Base-by-base conservation (phyloP, 306 rosid genomes). In the Parietaria judaica region DNA sequence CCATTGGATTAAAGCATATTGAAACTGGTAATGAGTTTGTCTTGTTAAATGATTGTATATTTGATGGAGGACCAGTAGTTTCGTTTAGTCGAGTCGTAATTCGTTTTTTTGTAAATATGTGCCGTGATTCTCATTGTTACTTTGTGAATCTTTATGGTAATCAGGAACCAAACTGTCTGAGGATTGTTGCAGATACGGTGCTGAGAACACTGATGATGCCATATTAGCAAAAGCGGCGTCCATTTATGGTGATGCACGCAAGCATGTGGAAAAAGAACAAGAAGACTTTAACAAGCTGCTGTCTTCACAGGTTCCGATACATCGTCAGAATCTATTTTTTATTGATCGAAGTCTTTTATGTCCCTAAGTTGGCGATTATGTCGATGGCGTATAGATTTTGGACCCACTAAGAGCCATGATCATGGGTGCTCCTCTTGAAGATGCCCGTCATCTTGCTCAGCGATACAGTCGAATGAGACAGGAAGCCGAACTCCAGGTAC, bases 361-460 rank as follows among this genome's bases (percentile, higher is more conserved):
- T 53, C 45, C 31, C 31, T 41, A 41, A 41, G 9, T 41, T 41
- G 45, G 3, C 31, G 31, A 23, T 23, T 23, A 41, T 41, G 45
- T 41, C 45, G 45, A 41, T 41, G 45, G 6, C 39, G 71, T 78
- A 45, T 75, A 92, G 99, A 74, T 92, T 74, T 83, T 92, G 71
- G 99, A 92, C 78, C 99, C 99, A 57, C 75, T 92, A 73, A 86
- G 94, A 75, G 95, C 95, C 75, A 92, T 92, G 95, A 65, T 84
- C 45, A 70, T 38, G 16, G 86, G 99, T 65, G 71, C 85, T 60
- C 99, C 99, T 70, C 72, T 92, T 76, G 99, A 88, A 90, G 99
- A 92, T 82, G 96, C 99, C 65, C 97, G 99, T 56, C 95, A 92
- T 79, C 96, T 92, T 69, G 99, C 84, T 66, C 97, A 92, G 60